Conservation (phyloP, 2,329 filamentous ascomycete species). For the Ophiostoma tasmaniense region DNA sequence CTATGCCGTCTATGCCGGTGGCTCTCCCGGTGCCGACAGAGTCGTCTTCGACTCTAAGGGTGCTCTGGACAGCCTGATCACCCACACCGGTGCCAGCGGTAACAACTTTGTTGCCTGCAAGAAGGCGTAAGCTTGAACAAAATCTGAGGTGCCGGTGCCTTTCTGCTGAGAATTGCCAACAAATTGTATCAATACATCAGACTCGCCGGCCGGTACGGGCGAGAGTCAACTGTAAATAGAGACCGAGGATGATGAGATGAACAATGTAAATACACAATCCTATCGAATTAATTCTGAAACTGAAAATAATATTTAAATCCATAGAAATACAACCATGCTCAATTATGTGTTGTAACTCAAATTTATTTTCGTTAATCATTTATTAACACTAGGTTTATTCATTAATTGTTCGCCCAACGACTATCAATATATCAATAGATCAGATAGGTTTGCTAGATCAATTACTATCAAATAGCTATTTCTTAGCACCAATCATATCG, state of each 20-base stretch:
- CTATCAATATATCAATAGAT: too few relatives aligned
- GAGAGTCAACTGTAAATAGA: neutral
- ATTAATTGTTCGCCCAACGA: too few relatives aligned
- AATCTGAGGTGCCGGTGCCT: neutral
- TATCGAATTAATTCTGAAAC: neutral
- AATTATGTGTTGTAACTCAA: too few relatives aligned
- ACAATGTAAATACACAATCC: neutral
- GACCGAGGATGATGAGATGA: neutral
- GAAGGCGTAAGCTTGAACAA: neutral
- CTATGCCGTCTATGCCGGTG: conserved; percentile 33
- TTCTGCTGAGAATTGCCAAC: neutral
- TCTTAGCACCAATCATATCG: too few relatives aligned
- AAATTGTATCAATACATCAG: neutral
- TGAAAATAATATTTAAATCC: neutral
- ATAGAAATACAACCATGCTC: too few relatives aligned
- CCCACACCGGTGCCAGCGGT: conserved; percentile 55
- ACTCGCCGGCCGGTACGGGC: neutral
- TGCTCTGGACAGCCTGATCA: conserved; percentile 50
- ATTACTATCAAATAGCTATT: too few relatives aligned
- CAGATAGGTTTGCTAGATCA: too few relatives aligned
- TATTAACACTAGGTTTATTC: too few relatives aligned
- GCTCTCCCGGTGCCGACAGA: conserved; percentile 53
- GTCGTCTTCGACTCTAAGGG: conserved; percentile 52
- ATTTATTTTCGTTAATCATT: too few relatives aligned
- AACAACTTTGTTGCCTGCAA: conserved; percentile 55